These are phyloP conservation scores for Trichosporon inkin DNA, from an alignment of 1,284 basidiomycete genomes.

Conservation along the genomic window DNA sequence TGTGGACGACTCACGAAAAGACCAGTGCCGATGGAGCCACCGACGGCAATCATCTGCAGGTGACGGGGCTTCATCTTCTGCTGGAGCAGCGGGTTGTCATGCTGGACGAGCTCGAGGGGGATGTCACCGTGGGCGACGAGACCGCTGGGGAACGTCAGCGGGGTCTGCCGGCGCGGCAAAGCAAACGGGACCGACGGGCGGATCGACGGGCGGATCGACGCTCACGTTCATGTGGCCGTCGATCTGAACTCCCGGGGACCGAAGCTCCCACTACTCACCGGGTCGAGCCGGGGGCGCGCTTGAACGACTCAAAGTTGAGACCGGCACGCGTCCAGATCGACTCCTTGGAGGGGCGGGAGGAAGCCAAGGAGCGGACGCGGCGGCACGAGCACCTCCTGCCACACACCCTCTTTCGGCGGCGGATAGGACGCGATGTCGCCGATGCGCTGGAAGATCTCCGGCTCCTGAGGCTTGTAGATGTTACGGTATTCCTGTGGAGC, in stretches of 20 bases:
- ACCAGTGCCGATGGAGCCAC: conserved; percentile 55
- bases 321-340: conserved; percentile 46
- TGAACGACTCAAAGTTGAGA: conserved; percentile 49
- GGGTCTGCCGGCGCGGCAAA: too few relatives aligned
- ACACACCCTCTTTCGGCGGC: neutral
- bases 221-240: too few relatives aligned
- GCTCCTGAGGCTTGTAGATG: neutral
- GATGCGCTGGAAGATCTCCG: neutral
- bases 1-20: conserved; percentile 26
- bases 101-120: conserved; percentile 29
- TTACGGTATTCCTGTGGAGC: neutral
- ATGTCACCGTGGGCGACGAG: conserved; percentile 37
- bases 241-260: neutral
- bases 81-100: conserved; percentile 47
- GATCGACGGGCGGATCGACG: too few relatives aligned
- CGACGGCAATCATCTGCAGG: conserved; percentile 51
- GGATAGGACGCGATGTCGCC: conserved; percentile 2
- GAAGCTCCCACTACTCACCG: conserved; percentile 22
- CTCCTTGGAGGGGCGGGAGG: conserved; percentile 43
- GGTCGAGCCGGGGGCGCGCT: conserved; percentile 50
- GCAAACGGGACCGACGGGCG: too few relatives aligned
- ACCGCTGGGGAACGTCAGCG: conserved; percentile 24
- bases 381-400: conserved; percentile 9
- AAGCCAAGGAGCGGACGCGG: conserved; percentile 12
- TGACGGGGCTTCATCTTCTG: conserved; percentile 50